Percentiles rank a stretch among this genome's conserved stretches.
These are phyloP conservation scores for Candida sanyaensis DNA, from an alignment of 1,139 yeast genomes.

Conservation along the genomic window DNA sequence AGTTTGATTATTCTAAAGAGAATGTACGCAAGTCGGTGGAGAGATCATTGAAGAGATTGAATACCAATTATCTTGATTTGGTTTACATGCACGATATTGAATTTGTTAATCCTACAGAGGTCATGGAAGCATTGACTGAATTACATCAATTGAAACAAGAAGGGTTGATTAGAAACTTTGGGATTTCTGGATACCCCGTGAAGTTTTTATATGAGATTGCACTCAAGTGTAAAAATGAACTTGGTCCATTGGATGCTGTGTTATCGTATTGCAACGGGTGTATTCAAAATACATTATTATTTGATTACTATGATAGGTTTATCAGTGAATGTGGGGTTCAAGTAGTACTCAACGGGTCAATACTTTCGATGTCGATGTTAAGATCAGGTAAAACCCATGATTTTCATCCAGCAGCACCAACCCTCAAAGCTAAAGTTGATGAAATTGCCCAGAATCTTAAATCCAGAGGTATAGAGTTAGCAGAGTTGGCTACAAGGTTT, in stretches of 20 bases:
- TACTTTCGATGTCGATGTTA: conserved; percentile 83
- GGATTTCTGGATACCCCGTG: conserved; percentile 88
- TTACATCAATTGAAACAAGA: conserved; percentile 59
- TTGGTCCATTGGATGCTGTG: conserved; percentile 67
- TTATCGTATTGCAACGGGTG: conserved; percentile 83
- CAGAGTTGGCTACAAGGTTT: conserved; percentile 78
- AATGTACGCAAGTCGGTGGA: conserved; percentile 62
- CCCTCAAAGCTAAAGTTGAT: conserved; percentile 55
- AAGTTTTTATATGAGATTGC: conserved; percentile 60
- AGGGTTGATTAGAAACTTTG: conserved; percentile 67
- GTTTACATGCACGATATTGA: conserved; percentile 91
- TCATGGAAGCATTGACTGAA: conserved; percentile 63
- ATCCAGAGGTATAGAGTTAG: conserved; percentile 58
- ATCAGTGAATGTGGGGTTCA: conserved; percentile 55
- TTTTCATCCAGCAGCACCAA: conserved; percentile 81
- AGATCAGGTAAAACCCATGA: conserved; percentile 65
- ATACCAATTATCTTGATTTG: conserved; percentile 70
- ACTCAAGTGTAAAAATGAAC: conserved; percentile 29
- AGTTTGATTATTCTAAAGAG: conserved; percentile 71
- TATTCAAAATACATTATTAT: conserved; percentile 69
- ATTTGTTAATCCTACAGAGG: conserved; percentile 59
- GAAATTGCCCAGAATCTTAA: conserved; percentile 51
- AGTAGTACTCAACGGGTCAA: conserved; percentile 74
- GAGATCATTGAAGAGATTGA: conserved; percentile 65
- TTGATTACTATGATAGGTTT: conserved; percentile 51